Conservation (phyloP, 305 asterid species). For the Fraxinus angustifolia region DNA sequence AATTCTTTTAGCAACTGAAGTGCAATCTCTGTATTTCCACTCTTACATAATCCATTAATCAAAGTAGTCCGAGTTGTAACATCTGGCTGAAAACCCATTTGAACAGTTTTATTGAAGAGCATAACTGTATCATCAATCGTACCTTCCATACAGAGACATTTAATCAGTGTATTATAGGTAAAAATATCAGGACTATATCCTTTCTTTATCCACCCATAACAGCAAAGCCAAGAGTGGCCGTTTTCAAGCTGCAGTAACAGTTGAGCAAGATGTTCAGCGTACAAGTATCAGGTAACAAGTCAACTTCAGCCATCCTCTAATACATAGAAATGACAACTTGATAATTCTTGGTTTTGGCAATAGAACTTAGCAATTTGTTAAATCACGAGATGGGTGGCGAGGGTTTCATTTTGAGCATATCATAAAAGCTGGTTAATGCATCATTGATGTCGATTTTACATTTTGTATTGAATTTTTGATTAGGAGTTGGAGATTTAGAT, state of each 20-base stretch:
- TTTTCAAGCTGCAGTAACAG: slow-evolving; percentile 21
- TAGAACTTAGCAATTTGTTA: slow-evolving; percentile 21
- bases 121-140: too few species aligned
- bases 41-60: too few species aligned
- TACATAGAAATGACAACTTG: not conserved
- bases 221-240: not conserved
- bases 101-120: too few species aligned
- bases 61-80: too few species aligned
- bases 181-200: slow-evolving; percentile 21
- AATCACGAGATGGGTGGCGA: slow-evolving; percentile 26
- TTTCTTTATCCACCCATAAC: not conserved
- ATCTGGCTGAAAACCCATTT: too few species aligned
- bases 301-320: not conserved
- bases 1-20: slow-evolving; percentile 26
- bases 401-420: slow-evolving; percentile 30
- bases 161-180: too few species aligned
- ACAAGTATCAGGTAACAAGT: slow-evolving; percentile 3
- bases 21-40: not conserved
- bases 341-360: not conserved
- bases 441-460: slow-evolving; percentile 19
- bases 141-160: too few species aligned
- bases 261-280: slow-evolving; percentile 30
- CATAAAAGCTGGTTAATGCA: slow-evolving; percentile 20
- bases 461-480: not conserved
- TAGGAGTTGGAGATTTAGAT: not conserved